Evolutionary conservation across 805 yeast genomes (phyloP).

Genomic region (Candida yuanshanica): DNA sequence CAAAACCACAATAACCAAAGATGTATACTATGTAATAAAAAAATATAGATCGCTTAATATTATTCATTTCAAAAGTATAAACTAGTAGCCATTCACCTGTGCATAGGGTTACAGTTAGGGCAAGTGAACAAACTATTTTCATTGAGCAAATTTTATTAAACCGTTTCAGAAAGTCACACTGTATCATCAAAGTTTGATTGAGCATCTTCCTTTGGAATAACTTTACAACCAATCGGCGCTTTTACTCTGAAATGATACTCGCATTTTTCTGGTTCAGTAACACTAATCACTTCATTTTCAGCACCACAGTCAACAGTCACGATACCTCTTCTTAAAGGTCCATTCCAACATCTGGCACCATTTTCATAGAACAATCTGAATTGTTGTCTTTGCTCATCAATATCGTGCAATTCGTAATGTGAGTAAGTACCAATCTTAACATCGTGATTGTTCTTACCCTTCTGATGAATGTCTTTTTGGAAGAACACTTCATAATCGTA

Average conservation of each 20-base stretch:
- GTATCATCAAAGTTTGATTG: no score
- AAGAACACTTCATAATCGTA: conserved; percentile 64
- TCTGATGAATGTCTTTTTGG: conserved; percentile 53
- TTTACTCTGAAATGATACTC: conserved; percentile 51
- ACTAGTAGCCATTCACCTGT: no score
- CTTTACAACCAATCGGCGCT: conserved; percentile 37
- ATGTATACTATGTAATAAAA: no score
- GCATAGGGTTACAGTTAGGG: no score
- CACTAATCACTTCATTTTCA: conserved; percentile 47
- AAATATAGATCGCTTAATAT: no score
- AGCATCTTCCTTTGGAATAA: background rate
- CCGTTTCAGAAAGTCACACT: no score
- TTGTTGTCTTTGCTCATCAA: conserved; percentile 28
- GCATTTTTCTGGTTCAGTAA: conserved; percentile 87
- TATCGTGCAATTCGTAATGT: conserved; percentile 23
- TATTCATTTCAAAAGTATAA: no score
- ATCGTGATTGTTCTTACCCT: conserved; percentile 39
- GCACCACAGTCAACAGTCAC: conserved; percentile 66
- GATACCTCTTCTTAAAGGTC: conserved; percentile 71
- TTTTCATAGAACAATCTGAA: conserved; percentile 37
- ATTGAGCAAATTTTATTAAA: no score
- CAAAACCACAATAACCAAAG: conserved; percentile 46
- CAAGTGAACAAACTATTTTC: no score
- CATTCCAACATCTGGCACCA: conserved; percentile 93
- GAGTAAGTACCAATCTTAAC: conserved; percentile 45